Evolutionary conservation across 2,329 filamentous ascomycete genomes (phyloP), one percentile per base, ranked within the genome.

Genomic region (Penicillium digitatum): DNA sequence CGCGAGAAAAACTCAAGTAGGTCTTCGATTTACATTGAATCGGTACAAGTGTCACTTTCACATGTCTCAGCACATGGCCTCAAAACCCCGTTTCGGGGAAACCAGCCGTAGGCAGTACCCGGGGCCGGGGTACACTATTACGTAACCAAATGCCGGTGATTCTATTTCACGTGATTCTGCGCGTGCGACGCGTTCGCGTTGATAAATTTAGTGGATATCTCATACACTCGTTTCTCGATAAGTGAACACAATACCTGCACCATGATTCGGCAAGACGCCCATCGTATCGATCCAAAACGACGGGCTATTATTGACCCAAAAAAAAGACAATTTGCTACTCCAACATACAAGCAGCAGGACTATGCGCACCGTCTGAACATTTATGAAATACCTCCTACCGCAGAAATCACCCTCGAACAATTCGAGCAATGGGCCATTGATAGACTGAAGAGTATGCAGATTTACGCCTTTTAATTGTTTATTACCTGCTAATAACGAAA

Each of bases 351-450:
- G 72, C 85, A 90, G 62, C 82, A 87, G 54, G 81, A 87, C 40
- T 99, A 97, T 71, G 85, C 87, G 14, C 82, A 93, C 73, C 87
- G 92, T 54, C 83, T 99, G 68, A 99, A 95, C 79, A 93, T 96
- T 75, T 99, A 99, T 77, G 78, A 85, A 40, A 81, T 87, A 26
- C 89, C 94, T 43, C 94, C 94, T 0, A 96, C 91, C 0, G 88
- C 89, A 45, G 94, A 99, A 69, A 94, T 99, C 65, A 95, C 90
- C 0, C 85, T 99, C 39, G 94, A 99, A 70, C 87, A 99, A 71
- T 99, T 99, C 68, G 94, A 99, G 72, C 91, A 96, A 82, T 99
- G 94, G 94, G 94, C 92, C 11, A 97, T 99, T 68, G 89, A 95
- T 67, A 82, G 94, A 54, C 74, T 99, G 62, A 87, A 90, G 76